Evolutionary conservation across 257 asterid genomes (phyloP).

Genomic region (Marsdenia floribunda): DNA sequence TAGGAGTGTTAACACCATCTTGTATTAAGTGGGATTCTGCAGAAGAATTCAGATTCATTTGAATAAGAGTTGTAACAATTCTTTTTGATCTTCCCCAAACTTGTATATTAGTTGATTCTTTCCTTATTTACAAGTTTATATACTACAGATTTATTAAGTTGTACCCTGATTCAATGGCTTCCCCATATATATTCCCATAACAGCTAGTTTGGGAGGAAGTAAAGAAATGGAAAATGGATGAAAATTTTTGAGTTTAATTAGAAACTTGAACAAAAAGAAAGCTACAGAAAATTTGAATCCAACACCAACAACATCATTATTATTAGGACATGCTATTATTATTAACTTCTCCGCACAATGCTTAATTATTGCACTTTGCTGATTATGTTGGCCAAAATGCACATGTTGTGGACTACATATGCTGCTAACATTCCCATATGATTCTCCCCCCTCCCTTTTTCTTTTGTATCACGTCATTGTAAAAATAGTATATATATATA

Average conservation of each 20-base stretch:
- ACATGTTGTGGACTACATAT: too few species aligned
- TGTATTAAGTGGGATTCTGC: slow-evolving; percentile 9
- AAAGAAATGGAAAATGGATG: too few species aligned
- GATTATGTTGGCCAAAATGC: slow-evolving; percentile 5
- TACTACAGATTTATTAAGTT: background rate
- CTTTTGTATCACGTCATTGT: too few species aligned
- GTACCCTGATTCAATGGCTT: too few species aligned
- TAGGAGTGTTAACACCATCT: background rate
- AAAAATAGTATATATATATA: too few species aligned
- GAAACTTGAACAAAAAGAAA: background rate
- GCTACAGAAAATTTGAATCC: too few species aligned
- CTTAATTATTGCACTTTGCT: background rate
- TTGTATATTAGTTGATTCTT: background rate
- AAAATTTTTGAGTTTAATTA: background rate
- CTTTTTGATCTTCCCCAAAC: background rate
- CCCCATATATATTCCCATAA: too few species aligned
- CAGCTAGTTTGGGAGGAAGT: too few species aligned
- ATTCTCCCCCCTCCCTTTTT: too few species aligned
- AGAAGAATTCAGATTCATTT: background rate
- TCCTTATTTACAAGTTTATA: background rate
- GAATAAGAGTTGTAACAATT: background rate
- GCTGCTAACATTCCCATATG: too few species aligned
- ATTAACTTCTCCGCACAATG: background rate
- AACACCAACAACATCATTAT: background rate
- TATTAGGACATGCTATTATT: background rate